Base-by-base conservation (phyloP, 768 basidiomycete genomes). In the Macrolepiota albuminosa region DNA sequence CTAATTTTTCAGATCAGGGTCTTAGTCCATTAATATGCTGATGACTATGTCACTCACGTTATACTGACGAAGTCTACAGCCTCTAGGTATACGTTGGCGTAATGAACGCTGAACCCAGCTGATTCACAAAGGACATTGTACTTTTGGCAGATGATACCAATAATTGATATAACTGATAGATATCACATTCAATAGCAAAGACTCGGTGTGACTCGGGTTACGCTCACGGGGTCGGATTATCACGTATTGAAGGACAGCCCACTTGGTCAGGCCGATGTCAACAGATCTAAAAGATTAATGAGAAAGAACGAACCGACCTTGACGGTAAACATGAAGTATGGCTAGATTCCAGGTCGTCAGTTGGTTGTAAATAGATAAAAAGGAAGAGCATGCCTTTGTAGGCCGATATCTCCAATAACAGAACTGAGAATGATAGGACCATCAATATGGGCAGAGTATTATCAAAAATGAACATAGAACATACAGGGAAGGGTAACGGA, bases 231-330 rank as follows among this genome's bases (percentile, higher is more conserved):
- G 80, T 56, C 89, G 80, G 46, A 94, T 74, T 59, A 93, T 82
- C 26, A 91, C 85, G 69, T 94, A 96, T 81, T 97, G 95, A 60
- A 97, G 74, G 7, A 96, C 93, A 43, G 83, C 78, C 91, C 93
- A 95, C 84, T 93, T 67, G 51, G 39, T 53, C 47, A 26, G 40
- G 11, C 45, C 53, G 21, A 57, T 46, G 60, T 61, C 51, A 58
- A 26, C 26, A 24, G 39, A 60, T 34, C 54, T n/a, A 43, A 60
- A 21, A 29, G 24, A 49, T 4, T 42, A 29, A 13, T 21, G 13
- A 31, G 73, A 10, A 29, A 21, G 26, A 1, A 18, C 2, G 8
- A 42, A 7, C 39, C 10, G 7, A 88, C 92, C 78, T 92, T 93
- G 69, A 93, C 73, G 10, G 91, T 87, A 67, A 93, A 88, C 85